These are phyloP conservation scores for Phytophthora europaea DNA, from an alignment of 352 stramenopile genomes.

Conservation along the genomic window DNA sequence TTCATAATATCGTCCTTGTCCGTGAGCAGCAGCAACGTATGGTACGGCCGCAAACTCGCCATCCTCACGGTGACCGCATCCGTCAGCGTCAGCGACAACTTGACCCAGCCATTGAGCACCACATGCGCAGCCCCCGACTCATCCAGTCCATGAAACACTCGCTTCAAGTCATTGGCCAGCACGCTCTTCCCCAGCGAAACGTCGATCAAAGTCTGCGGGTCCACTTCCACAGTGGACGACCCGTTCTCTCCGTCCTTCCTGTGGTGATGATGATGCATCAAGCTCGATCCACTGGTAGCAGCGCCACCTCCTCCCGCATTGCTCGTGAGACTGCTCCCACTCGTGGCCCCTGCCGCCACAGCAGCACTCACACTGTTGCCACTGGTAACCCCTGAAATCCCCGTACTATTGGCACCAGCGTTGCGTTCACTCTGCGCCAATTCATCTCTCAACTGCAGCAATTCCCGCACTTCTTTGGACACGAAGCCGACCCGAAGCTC, in stretches of 20 bases:
- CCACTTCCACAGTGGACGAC: constrained; percentile 60
- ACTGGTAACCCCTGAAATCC: constrained; percentile 28
- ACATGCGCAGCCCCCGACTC: constrained; percentile 82
- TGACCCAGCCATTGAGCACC: constrained; percentile 89
- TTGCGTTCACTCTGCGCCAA: constrained; percentile 73
- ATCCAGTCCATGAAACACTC: constrained; percentile 85
- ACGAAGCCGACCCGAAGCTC: constrained; percentile 86
- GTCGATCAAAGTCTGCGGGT: constrained; percentile 88
- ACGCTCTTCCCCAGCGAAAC: constrained; percentile 80
- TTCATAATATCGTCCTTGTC: constrained; percentile 75
- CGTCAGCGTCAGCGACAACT: constrained; percentile 84
- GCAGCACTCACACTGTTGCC: constrained; percentile 43
- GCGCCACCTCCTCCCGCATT: constrained; percentile 19
- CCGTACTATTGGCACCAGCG: constrained; percentile 23
- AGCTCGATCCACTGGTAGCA: constrained; percentile 29
- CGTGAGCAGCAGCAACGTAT: constrained; percentile 79
- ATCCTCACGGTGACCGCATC: constrained; percentile 71
- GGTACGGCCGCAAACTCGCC: constrained; percentile 81
- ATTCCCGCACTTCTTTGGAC: constrained; percentile 75
- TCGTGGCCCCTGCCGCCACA: constrained; percentile 36
- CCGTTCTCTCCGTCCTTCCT: constrained; percentile 46
- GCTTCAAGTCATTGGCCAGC: constrained; percentile 88
- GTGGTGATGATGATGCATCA: constrained; percentile 43
- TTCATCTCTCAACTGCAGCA: constrained; percentile 86
- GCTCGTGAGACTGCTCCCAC: constrained; percentile 34